Conservation (phyloP, 495 filamentous ascomycete species). For the Zalerion maritima region DNA sequence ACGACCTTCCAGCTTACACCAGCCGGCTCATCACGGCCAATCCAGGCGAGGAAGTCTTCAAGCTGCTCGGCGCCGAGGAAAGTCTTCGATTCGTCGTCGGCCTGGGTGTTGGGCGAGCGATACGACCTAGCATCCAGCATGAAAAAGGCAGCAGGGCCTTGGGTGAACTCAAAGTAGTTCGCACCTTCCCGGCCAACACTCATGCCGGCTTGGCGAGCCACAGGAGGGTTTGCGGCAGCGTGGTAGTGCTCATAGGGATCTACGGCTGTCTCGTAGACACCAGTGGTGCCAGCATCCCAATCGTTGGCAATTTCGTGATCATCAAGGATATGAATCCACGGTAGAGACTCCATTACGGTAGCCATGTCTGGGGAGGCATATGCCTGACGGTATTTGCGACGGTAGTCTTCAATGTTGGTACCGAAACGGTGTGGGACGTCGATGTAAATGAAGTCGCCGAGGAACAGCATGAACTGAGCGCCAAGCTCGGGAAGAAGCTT, state of each 20-base stretch:
- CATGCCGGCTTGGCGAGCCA: slow-evolving; percentile 25
- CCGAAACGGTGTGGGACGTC: slow-evolving; percentile 77
- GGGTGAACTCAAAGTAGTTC: slow-evolving; percentile 74
- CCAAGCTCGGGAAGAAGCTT: slow-evolving; percentile 46
- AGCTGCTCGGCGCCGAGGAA: slow-evolving; percentile 79
- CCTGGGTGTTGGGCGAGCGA: slow-evolving; percentile 43
- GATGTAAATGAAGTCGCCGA: slow-evolving; percentile 98
- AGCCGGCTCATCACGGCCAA: slow-evolving; percentile 48
- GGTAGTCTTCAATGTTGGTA: slow-evolving; percentile 55
- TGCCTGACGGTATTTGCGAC: slow-evolving; percentile 80
- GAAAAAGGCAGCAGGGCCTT: slow-evolving; percentile 88
- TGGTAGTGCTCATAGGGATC: slow-evolving; percentile 86
- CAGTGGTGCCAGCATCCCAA: slow-evolving; percentile 62
- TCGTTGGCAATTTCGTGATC: slow-evolving; percentile 95
- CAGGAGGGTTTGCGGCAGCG: slow-evolving; percentile 65
- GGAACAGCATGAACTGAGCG: slow-evolving; percentile 88
- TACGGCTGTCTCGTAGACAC: slow-evolving; percentile 57
- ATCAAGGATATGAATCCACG: slow-evolving; percentile 92
- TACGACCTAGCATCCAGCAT: slow-evolving; percentile 86
- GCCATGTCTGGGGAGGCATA: slow-evolving; percentile 89
- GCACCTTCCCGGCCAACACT: slow-evolving; percentile 29
- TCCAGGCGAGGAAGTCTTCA: slow-evolving; percentile 60
- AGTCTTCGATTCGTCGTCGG: slow-evolving; percentile 46
- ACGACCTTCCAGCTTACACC: slow-evolving; percentile 91
- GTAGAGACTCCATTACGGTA: slow-evolving; percentile 49